These are phyloP conservation scores for Taxawa tesnikishii DNA, from an alignment of 2,329 filamentous ascomycete species.

Conservation along the genomic window DNA sequence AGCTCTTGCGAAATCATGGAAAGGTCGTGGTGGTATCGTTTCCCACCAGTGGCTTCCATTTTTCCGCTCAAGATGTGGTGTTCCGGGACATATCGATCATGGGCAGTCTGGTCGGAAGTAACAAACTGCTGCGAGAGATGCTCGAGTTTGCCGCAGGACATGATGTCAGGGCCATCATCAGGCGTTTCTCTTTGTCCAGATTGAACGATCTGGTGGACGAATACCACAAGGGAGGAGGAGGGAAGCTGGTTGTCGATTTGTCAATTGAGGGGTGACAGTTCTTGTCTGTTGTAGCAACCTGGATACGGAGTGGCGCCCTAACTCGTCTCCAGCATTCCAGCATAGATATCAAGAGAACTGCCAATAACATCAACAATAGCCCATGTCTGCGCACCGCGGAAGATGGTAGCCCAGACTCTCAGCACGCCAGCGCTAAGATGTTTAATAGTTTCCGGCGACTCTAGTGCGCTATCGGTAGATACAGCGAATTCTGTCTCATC, in stretches of 20 bases:
- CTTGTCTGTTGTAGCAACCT: not conserved
- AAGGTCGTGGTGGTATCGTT: slow-evolving; percentile 36
- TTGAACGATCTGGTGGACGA: slow-evolving; percentile 31
- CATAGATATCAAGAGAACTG: slow-evolving; percentile 26
- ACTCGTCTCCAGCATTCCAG: slow-evolving; percentile 24
- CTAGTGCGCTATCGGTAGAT: slow-evolving; percentile 16
- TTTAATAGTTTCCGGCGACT: slow-evolving; percentile 20
- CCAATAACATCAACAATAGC: slow-evolving; percentile 30
- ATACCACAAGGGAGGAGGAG: slow-evolving; percentile 31
- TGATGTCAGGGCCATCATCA: slow-evolving; percentile 21
- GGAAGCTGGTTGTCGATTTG: slow-evolving; percentile 33
- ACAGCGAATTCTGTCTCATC: slow-evolving; percentile 26
- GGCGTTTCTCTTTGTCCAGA: slow-evolving; percentile 20
- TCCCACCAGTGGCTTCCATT: slow-evolving; percentile 29
- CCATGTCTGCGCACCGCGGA: slow-evolving; percentile 30
- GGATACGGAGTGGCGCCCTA: slow-evolving; percentile 13
- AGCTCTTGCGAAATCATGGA: slow-evolving; percentile 30
- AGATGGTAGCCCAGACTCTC: slow-evolving; percentile 29
- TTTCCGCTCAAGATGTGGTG: slow-evolving; percentile 30
- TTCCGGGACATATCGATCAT: slow-evolving; percentile 31
- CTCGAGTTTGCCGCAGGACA: slow-evolving; percentile 25
- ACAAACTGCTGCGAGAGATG: slow-evolving; percentile 26
- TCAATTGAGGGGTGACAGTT: slow-evolving; percentile 10
- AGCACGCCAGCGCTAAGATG: slow-evolving; percentile 27
- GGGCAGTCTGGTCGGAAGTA: slow-evolving; percentile 30